Percentiles rank a stretch among this genome's conserved stretches.
Conservation (phyloP, 805 yeast genomes). For the Ogataea allantospora region DNA sequence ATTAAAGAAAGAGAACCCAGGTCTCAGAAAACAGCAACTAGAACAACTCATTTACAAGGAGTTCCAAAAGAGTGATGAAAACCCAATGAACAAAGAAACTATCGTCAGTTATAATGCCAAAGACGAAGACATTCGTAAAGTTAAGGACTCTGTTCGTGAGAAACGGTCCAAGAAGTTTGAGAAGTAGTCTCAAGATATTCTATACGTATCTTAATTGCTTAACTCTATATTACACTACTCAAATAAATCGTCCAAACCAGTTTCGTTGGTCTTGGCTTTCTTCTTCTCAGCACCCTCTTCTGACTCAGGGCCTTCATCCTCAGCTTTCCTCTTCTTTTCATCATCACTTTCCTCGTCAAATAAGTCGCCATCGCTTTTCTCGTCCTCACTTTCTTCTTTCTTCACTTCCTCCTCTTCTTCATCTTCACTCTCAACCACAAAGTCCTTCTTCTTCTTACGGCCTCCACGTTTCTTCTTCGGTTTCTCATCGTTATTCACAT, state of each 20-base stretch:
- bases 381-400: constrained; percentile 16
- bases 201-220: constrained; percentile 4
- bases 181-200: constrained; percentile 16
- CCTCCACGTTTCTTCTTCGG: constrained; percentile 30
- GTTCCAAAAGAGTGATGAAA: constrained; percentile 75
- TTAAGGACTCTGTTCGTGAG: constrained; percentile 29
- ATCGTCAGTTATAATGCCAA: constrained; percentile 62
- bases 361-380: constrained; percentile 8
- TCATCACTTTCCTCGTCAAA: constrained; percentile 32
- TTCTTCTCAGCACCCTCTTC: constrained; percentile 16
- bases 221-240: constrained; percentile 11
- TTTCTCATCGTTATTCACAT: constrained; percentile 34
- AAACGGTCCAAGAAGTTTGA: constrained; percentile 34
- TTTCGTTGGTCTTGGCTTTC: constrained; percentile 21
- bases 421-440: constrained; percentile 33
- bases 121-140: constrained; percentile 47
- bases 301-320: constrained; percentile 16
- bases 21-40: constrained; percentile 73
- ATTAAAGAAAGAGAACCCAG: constrained; percentile 71
- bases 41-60: constrained; percentile 75
- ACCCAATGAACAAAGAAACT: constrained; percentile 80
- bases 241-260: constrained; percentile 25
- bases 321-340: neutral
- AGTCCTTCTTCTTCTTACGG: constrained; percentile 24
- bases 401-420: constrained; percentile 15